Evolutionary conservation across 1,139 yeast species (phyloP), one percentile per base, ranked within the genome.

Genomic region (Yamadazyma pseudoaaseri): DNA sequence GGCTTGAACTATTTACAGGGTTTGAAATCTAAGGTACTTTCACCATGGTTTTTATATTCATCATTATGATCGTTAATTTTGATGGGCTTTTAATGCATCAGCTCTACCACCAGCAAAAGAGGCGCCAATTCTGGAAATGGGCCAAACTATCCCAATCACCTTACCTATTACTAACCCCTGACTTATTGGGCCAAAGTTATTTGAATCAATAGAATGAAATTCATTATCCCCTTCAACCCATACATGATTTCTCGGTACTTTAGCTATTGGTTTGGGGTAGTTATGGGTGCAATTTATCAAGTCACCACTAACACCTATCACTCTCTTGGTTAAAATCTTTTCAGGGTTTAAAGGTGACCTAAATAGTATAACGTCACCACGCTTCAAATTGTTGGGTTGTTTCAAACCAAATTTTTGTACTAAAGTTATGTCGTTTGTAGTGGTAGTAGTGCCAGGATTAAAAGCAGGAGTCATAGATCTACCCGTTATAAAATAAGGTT

Each of bases 151-250:
- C 26, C 60, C 55, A 1, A 76, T 66, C 1, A 82, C 95, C 48
- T 77, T 82, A 2, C 96, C 96, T 12, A 84, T 53, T 16, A 86
- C 81, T 43, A 87, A 62, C 0, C 89, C 96, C 33, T 79, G 72
- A 24, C 95, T 81, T 1, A 89, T 73, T 0, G 96, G 95, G 0
- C 97, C 97, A 60, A 85, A 89, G 7, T 71, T 73, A 54, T 87
- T 87, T 31, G 92, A 81, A 58, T 89, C 97, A 3, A 87, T 62
- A 1, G 95, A 83, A 50, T 86, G 96, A 35, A 81, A 64, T n/a
- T 60, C 58, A 53, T 87, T 89, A 54, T 90, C 97, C 3, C 97
- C 97, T 56, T 90, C 97, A 0, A 89, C 89, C 97, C 97, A 90
- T 9, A 86, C 49, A 54, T 90, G 97, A 49, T 81, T 83, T 37